A percentile compares a stretch with the other conserved stretches of the same genome.
Evolutionary conservation across 1,284 basidiomycete genomes (phyloP).

Genomic region (Cryptococcus depauperatus): DNA sequence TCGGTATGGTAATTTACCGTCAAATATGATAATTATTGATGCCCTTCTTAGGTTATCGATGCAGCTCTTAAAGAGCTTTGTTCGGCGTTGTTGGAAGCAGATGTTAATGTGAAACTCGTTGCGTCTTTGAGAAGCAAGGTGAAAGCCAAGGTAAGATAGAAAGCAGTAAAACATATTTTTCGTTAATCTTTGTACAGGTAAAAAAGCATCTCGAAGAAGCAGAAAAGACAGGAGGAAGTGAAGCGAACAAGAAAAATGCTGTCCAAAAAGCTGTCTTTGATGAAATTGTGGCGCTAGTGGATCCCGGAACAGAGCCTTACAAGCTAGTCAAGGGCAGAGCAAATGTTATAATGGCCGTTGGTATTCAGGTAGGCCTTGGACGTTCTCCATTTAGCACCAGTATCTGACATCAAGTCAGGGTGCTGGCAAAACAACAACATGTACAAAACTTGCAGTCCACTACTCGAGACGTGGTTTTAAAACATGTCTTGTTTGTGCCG

Average conservation of each 20-base stretch:
- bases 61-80: constrained; percentile 91
- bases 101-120: constrained; percentile 97
- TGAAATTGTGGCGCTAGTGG: constrained; percentile 89
- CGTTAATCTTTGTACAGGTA: constrained; percentile 20
- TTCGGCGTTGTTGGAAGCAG: constrained; percentile 85
- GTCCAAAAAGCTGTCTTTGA: constrained; percentile 97
- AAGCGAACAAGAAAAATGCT: constrained; percentile 71
- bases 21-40: constrained; percentile 1
- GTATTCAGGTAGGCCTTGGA: constrained; percentile 62
- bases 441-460: constrained; percentile 93
- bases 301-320: constrained; percentile 88
- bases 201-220: constrained; percentile 52
- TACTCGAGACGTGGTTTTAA: constrained; percentile 97
- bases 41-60: constrained; percentile 91
- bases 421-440: constrained; percentile 97
- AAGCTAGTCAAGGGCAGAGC: constrained; percentile 92
- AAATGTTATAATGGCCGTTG: constrained; percentile 97
- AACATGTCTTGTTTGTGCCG: constrained; percentile 96
- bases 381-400: no score
- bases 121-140: constrained; percentile 79
- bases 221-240: constrained; percentile 67
- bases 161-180: background rate
- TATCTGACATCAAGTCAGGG: constrained; percentile 58
- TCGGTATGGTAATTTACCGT: constrained; percentile 55
- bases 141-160: constrained; percentile 63